These are phyloP conservation scores for Poronia punctata DNA, from an alignment of 495 filamentous ascomycete genomes.

Conservation along the genomic window DNA sequence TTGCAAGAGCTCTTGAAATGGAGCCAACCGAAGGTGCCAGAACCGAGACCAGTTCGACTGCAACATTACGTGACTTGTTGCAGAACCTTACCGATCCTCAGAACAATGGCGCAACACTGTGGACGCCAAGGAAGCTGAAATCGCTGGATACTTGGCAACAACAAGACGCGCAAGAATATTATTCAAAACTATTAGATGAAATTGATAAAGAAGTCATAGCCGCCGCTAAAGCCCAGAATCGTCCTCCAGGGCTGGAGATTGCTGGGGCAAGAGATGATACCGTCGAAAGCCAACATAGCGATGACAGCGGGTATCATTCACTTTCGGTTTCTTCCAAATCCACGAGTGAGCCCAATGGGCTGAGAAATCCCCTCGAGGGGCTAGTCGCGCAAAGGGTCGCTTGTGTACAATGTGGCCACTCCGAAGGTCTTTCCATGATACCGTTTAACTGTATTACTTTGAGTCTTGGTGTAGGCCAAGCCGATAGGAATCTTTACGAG, in stretches of 20 bases:
- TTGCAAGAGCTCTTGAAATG: conserved; percentile 31
- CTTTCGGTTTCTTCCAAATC: conserved; percentile 18
- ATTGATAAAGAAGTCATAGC: conserved; percentile 69
- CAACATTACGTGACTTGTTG: conserved; percentile 57
- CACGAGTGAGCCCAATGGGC: conserved; percentile 13
- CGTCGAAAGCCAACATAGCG: conserved; percentile 36
- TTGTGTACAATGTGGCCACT: conserved; percentile 78
- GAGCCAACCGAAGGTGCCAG: conserved; percentile 28
- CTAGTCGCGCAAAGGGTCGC: conserved; percentile 83
- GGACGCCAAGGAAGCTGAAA: conserved; percentile 71
- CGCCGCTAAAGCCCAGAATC: conserved; percentile 34
- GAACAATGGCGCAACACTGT: conserved; percentile 65
- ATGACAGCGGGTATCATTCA: conserved; percentile 44
- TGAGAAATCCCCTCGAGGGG: conserved; percentile 69
- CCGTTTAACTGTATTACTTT: conserved; percentile 94
- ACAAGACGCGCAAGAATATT: conserved; percentile 98
- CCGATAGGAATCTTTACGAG: conserved; percentile 59
- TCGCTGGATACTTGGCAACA: conserved; percentile 91
- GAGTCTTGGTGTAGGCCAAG: conserved; percentile 51
- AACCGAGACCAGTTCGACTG: conserved; percentile 24
- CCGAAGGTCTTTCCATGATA: conserved; percentile 77
- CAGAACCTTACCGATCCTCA: conserved; percentile 55
- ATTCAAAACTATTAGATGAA: conserved; percentile 79
- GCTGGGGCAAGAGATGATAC: conserved; percentile 26
- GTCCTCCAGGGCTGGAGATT: conserved; percentile 26